A percentile compares a stretch with the other conserved stretches of the same genome.
Evolutionary conservation across 495 filamentous ascomycete species (phyloP).

Genomic region (Podospora bellae-mahoneyi): DNA sequence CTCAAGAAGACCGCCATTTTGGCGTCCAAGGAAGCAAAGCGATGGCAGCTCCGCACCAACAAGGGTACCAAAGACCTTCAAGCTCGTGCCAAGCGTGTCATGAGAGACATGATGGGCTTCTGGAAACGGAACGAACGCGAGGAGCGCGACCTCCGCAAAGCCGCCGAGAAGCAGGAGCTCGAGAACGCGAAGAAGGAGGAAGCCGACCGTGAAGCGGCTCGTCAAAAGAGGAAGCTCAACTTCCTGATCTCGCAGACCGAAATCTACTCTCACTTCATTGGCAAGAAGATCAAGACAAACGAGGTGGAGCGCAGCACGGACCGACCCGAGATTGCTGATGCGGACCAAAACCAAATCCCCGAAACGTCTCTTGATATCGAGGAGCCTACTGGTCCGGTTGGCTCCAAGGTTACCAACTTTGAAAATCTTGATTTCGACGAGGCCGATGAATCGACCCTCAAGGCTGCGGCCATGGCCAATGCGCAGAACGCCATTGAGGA

Average conservation of each 20-base stretch:
- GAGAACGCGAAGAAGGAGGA: conserved; percentile 96
- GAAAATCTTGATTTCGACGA: conserved; percentile 94
- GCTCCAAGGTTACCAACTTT: conserved; percentile 79
- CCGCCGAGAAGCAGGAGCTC: conserved; percentile 92
- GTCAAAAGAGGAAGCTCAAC: conserved; percentile 97
- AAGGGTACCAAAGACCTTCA: conserved; percentile 98
- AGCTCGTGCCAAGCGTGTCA: conserved; percentile 91
- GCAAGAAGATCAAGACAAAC: conserved; percentile 96
- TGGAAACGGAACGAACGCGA: conserved; percentile 99
- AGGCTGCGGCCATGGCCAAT: conserved; percentile 85
- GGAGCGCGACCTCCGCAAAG: conserved; percentile 88
- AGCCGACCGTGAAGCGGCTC: conserved; percentile 92
- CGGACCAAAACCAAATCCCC: conserved; percentile 40
- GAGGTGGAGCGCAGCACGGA: conserved; percentile 88
- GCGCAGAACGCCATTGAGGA: conserved; percentile 95
- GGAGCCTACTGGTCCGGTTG: conserved; percentile 54
- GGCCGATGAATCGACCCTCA: conserved; percentile 81
- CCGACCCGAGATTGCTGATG: conserved; percentile 59
- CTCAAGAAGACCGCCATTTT: conserved; percentile 95
- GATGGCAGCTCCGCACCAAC: conserved; percentile 97
- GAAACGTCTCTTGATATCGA: conserved; percentile 53
- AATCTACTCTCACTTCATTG: conserved; percentile 98
- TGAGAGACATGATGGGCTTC: conserved; percentile 99
- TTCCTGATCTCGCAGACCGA: conserved; percentile 99
- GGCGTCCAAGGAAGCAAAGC: conserved; percentile 92